These are phyloP conservation scores for Aspergillus tanneri DNA, from an alignment of 2,329 filamentous ascomycete genomes.

Conservation along the genomic window DNA sequence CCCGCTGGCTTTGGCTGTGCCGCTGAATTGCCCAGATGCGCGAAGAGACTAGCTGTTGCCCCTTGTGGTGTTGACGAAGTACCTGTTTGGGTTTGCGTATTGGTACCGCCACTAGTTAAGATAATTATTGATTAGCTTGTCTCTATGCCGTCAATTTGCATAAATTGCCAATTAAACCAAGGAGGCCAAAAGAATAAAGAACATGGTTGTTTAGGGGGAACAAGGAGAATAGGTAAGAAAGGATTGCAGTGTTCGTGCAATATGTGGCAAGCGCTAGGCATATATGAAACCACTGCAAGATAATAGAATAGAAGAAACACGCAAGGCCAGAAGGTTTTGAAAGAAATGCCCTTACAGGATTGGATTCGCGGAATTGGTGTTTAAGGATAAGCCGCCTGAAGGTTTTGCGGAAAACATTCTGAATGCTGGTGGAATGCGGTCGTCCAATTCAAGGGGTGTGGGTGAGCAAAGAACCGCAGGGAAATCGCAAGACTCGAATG, in stretches of 20 bases:
- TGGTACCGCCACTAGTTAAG: slow-evolving; percentile 26
- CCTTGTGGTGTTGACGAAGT: slow-evolving; percentile 27
- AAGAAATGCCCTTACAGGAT: slow-evolving; percentile 44
- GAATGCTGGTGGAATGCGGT: not conserved
- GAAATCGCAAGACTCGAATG: not conserved
- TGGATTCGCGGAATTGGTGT: slow-evolving; percentile 51
- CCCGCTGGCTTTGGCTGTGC: slow-evolving; percentile 35
- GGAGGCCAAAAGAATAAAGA: not conserved
- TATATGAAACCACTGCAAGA: not conserved
- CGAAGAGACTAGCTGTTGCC: slow-evolving; percentile 33
- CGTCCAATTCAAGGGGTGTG: not conserved
- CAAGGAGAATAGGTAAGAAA: too few species aligned
- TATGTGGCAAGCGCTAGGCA: not conserved
- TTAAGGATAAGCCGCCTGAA: slow-evolving; percentile 50
- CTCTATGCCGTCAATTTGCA: not conserved
- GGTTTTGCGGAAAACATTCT: slow-evolving; percentile 41
- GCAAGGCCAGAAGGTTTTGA: not conserved
- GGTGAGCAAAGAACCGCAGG: not conserved
- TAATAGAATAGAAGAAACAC: not conserved
- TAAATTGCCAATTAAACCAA: not conserved
- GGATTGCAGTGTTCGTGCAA: not conserved
- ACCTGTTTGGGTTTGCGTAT: slow-evolving; percentile 31
- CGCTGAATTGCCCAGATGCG: slow-evolving; percentile 26
- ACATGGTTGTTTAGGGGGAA: too few species aligned
- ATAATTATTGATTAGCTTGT: slow-evolving; percentile 8